A percentile compares a stretch with the other conserved stretches of the same genome.
Evolutionary conservation across 768 basidiomycete genomes (phyloP).

Genomic region (Suillus spraguei): DNA sequence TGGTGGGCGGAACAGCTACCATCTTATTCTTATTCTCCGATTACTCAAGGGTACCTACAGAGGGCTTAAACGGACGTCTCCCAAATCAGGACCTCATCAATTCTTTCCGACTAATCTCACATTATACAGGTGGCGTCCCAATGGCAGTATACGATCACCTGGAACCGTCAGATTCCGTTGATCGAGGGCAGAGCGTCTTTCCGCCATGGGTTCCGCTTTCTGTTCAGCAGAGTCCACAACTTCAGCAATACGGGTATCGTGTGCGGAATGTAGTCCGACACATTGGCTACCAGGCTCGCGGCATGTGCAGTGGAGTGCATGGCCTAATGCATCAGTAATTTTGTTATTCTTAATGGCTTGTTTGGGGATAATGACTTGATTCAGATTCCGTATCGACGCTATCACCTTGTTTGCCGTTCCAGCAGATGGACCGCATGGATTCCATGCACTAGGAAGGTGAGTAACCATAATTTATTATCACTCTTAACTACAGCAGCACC

Average conservation of each 20-base stretch:
- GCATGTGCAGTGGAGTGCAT: conserved; percentile 86
- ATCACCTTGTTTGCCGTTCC: conserved; percentile 90
- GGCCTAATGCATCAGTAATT: conserved; percentile 84
- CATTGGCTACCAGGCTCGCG: conserved; percentile 71
- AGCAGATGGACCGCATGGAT: conserved; percentile 91
- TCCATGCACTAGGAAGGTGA: conserved; percentile 88
- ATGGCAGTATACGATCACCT: conserved; percentile 81
- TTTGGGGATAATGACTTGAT: conserved; percentile 1
- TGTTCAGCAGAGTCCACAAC: conserved; percentile 42
- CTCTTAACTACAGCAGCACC: conserved; percentile 4
- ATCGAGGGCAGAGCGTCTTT: conserved; percentile 31
- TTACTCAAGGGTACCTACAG: conserved; percentile 42
- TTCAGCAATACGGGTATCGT: conserved; percentile 57
- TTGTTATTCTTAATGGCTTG: background rate
- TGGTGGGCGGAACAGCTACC: conserved; percentile 50
- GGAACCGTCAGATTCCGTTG: conserved; percentile 46
- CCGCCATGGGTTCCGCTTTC: conserved; percentile 50
- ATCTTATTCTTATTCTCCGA: background rate
- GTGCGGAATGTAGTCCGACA: conserved; percentile 74
- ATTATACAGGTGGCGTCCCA: conserved; percentile 74
- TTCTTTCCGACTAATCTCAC: conserved; percentile 72
- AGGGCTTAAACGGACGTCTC: conserved; percentile 92
- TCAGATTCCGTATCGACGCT: conserved; percentile 91
- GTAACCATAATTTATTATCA: conserved; percentile 22
- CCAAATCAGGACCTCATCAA: conserved; percentile 97